Evolutionary conservation across 179 eudicot genomes (phyloP).

Genomic region (Gypsophila paniculata): DNA sequence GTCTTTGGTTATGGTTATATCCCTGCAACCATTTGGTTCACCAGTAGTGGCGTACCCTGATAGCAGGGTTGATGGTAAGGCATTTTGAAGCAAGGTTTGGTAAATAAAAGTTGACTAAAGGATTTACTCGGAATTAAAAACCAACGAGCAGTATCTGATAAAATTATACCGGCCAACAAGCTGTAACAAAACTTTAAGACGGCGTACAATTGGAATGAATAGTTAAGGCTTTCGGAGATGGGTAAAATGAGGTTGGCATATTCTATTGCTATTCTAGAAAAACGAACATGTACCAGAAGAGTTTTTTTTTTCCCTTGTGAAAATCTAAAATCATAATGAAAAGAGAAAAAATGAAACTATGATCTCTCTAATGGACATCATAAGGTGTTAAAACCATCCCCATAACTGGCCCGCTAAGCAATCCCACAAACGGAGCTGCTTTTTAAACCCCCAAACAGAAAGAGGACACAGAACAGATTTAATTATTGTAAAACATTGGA

Average conservation of each 20-base stretch:
- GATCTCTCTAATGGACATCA: background rate
- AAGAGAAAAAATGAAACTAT: background rate
- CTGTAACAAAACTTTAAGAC: background rate
- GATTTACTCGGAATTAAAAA: too few species aligned
- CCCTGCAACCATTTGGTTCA: background rate
- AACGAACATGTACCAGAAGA: conserved; percentile 4
- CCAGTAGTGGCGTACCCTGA: background rate
- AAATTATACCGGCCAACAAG: background rate
- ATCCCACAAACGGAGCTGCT: background rate
- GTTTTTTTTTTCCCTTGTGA: background rate
- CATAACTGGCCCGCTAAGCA: background rate
- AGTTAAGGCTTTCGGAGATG: background rate
- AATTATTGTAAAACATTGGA: background rate
- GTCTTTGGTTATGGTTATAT: background rate
- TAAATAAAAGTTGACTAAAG: too few species aligned
- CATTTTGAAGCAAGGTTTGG: too few species aligned
- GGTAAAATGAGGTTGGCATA: background rate
- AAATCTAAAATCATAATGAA: background rate
- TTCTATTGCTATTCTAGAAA: conserved; percentile 5
- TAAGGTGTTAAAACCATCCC: background rate
- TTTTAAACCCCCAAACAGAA: background rate
- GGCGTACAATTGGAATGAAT: background rate
- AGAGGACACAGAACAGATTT: background rate
- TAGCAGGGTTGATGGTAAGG: background rate
- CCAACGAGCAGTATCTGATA: background rate